These are phyloP conservation scores for Pelargonium myrrhifolium DNA, from an alignment of 441 rosid species.

Conservation along the genomic window DNA sequence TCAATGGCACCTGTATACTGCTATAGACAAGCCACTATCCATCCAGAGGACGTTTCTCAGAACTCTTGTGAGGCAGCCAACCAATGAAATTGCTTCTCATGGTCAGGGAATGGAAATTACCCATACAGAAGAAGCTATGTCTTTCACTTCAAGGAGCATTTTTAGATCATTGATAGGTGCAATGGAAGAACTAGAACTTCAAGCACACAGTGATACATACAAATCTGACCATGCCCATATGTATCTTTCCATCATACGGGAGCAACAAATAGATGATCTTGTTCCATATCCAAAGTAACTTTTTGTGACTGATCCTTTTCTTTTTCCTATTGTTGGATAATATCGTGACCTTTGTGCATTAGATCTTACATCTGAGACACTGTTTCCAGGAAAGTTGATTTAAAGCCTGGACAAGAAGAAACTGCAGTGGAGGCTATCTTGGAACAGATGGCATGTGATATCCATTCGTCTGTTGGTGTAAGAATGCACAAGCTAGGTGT, in stretches of 20 bases:
- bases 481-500: conserved; percentile 90
- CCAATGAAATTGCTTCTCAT: conserved; percentile 56
- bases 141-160: conserved; percentile 78
- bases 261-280: conserved; percentile 86
- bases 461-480: conserved; percentile 74
- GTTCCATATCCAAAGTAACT: conserved; percentile 75
- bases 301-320: conserved; percentile 15
- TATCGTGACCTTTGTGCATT: conserved; percentile 11
- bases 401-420: conserved; percentile 66
- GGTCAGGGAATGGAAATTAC: conserved; percentile 44
- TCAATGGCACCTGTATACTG: conserved; percentile 92
- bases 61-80: conserved; percentile 88
- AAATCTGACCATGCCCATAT: conserved; percentile 88
- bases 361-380: conserved; percentile 25
- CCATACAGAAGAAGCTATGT: conserved; percentile 38
- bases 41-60: conserved; percentile 91
- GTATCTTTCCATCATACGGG: conserved; percentile 83
- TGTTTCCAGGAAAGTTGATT: conserved; percentile 69
- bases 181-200: conserved; percentile 97
- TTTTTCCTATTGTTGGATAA: conserved; percentile 4
- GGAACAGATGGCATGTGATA: conserved; percentile 67
- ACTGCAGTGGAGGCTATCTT: conserved; percentile 57
- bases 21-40: conserved; percentile 71
- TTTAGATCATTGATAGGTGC: conserved; percentile 82
- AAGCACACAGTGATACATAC: conserved; percentile 70